Conservation (phyloP, 208 protist genomes). For the Naegleria gruberi region DNA sequence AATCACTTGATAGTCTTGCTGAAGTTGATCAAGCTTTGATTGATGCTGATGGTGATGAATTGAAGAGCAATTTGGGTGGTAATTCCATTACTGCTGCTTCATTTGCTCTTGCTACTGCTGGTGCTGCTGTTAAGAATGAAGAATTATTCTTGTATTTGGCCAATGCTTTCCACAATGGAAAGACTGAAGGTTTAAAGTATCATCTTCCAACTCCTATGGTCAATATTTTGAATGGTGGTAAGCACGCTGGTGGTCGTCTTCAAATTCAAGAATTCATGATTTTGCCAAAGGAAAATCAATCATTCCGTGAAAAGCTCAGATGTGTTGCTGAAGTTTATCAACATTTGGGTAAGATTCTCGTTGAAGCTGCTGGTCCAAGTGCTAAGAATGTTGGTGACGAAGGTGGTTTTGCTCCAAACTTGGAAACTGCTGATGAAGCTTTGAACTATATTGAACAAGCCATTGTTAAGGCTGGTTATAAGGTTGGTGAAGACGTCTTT, state of each 20-base stretch:
- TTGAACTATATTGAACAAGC: conserved; percentile 89
- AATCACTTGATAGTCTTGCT: conserved; percentile 71
- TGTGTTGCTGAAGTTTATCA: conserved; percentile 97
- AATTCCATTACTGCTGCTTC: conserved; percentile 97
- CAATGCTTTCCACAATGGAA: conserved; percentile 64
- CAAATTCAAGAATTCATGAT: conserved; percentile 99
- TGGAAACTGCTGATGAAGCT: conserved; percentile 87
- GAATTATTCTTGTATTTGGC: conserved; percentile 93
- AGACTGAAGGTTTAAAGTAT: conserved; percentile 32
- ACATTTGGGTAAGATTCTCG: conserved; percentile 89
- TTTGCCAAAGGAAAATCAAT: conserved; percentile 78
- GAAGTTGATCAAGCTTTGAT: conserved; percentile 86
- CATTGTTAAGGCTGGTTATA: conserved; percentile 88
- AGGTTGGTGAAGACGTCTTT: conserved; percentile 82
- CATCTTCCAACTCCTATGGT: conserved; percentile 84
- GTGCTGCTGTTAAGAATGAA: conserved; percentile 62
- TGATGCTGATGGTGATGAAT: conserved; percentile 89
- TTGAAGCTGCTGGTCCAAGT: conserved; percentile 89
- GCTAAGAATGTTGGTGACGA: conserved; percentile 94
- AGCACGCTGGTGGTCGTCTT: conserved; percentile 82
- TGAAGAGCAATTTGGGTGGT: conserved; percentile 91
- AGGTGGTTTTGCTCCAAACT: conserved; percentile 94
- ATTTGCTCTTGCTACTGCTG: conserved; percentile 93
- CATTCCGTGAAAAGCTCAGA: conserved; percentile 87
- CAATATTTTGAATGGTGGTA: conserved; percentile 99